Conservation (phyloP, 2,329 filamentous ascomycete genomes). For the Botrytis sinoallii region DNA sequence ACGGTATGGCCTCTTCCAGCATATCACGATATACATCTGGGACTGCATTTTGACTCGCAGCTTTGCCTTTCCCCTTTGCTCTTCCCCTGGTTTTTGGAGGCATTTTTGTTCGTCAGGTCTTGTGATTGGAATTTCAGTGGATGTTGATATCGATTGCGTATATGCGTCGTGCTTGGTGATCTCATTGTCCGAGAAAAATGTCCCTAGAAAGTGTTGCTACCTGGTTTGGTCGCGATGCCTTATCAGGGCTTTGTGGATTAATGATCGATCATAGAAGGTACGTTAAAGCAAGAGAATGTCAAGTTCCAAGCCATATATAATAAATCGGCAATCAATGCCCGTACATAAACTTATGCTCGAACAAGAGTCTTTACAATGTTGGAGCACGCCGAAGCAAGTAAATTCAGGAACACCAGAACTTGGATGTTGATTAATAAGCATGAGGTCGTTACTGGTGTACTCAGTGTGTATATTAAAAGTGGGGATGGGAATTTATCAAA, state of each 20-base stretch:
- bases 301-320: neutral
- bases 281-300: neutral
- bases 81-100: constrained; percentile 24
- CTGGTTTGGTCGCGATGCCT: too few species aligned
- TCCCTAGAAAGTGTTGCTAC: neutral
- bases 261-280: neutral
- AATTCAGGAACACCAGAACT: neutral
- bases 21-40: constrained; percentile 46
- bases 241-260: neutral
- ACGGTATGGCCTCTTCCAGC: constrained; percentile 42
- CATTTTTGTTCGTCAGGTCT: constrained; percentile 18
- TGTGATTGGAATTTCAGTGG: neutral
- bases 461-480: neutral
- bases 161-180: too few species aligned
- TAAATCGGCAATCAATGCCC: neutral
- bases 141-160: neutral
- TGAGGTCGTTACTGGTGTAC: too few species aligned
- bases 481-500: neutral
- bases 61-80: constrained; percentile 25
- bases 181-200: neutral
- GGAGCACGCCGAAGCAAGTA: neutral
- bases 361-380: neutral
- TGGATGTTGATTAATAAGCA: constrained; percentile 7
- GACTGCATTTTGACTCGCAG: constrained; percentile 28
- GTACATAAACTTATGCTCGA: neutral